phyloP scores from a whole-genome alignment of 2,329 filamentous ascomycete species.

The Chrysoporthe deuterocubensis region DNA sequence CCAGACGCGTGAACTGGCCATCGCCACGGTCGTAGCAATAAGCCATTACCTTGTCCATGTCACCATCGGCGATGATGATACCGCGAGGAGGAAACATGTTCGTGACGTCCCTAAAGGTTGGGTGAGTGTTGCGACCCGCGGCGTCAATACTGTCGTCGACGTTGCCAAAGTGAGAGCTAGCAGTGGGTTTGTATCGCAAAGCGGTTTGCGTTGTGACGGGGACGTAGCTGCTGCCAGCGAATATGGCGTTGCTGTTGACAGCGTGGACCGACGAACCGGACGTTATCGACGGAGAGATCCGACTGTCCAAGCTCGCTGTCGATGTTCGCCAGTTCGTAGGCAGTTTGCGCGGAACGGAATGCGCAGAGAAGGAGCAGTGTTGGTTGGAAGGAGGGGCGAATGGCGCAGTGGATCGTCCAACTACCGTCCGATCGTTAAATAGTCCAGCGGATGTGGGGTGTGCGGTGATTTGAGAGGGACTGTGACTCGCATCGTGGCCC shows the following conservation, averaged over 20 bases:
- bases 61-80: slow-evolving; percentile 29
- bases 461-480: slow-evolving; percentile 3
- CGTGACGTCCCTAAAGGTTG: not conserved
- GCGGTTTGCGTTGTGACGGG: not conserved
- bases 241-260: not conserved
- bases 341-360: not conserved
- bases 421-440: not conserved
- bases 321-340: slow-evolving; percentile 3
- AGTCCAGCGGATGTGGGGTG: not conserved
- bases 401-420: not conserved
- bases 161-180: not conserved
- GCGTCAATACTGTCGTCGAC: not conserved
- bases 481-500: not conserved
- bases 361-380: not conserved
- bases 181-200: not conserved
- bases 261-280: not conserved
- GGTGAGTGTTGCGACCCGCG: not conserved
- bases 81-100: slow-evolving; percentile 23
- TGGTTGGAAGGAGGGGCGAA: not conserved
- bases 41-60: slow-evolving; percentile 42
- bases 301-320: slow-evolving; percentile 2
- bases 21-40: slow-evolving; percentile 60
- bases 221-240: not conserved
- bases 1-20: slow-evolving; percentile 57
- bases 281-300: not conserved